These are phyloP conservation scores for Tritrichomonas foetus DNA, from an alignment of 208 protist species.

Conservation along the genomic window DNA sequence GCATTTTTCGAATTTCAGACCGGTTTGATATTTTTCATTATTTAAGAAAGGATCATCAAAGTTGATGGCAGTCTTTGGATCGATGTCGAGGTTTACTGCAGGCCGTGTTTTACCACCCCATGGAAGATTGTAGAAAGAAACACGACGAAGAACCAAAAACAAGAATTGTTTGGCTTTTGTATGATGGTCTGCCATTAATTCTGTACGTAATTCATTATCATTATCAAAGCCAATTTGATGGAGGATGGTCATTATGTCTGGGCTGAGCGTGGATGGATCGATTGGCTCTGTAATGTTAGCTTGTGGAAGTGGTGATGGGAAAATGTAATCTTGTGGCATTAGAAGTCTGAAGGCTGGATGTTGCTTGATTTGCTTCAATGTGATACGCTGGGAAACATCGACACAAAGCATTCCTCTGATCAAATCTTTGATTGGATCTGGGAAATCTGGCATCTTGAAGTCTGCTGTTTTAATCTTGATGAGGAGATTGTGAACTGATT, in stretches of 20 bases:
- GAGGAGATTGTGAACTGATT: neutral
- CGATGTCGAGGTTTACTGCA: too few species aligned
- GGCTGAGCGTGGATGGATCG: neutral
- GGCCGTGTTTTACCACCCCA: neutral
- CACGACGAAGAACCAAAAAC: neutral
- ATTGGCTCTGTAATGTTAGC: neutral
- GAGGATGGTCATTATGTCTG: neutral
- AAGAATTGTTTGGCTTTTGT: neutral
- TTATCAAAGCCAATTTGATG: neutral
- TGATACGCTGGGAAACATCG: neutral
- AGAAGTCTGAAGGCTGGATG: neutral
- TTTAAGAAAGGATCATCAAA: too few species aligned
- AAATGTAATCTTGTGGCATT: neutral
- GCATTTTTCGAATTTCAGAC: too few species aligned
- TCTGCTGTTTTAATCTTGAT: neutral
- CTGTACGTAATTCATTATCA: neutral
- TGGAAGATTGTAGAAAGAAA: neutral
- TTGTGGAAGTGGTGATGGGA: neutral
- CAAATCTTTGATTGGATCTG: slow-evolving; percentile 1
- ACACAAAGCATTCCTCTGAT: neutral
- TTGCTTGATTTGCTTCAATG: neutral
- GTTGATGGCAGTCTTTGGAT: too few species aligned
- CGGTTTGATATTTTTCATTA: too few species aligned
- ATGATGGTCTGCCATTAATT: neutral
- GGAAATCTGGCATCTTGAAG: slow-evolving; percentile 8